phyloP scores from a whole-genome alignment of 169 alveolate species.

The Miamiensis avidus region DNA sequence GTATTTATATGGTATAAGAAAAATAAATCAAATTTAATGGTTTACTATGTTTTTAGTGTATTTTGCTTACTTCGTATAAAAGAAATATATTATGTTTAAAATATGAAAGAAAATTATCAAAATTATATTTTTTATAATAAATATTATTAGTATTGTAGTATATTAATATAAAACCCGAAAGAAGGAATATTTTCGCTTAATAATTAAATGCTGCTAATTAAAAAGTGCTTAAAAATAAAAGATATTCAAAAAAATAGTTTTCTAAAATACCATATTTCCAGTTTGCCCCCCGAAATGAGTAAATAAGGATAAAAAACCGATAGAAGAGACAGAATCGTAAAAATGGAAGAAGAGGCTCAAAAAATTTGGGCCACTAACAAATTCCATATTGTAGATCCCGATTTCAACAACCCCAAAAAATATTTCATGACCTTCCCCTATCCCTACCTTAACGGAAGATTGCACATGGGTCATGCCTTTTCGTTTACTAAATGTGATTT shows the following conservation, averaged over 20 bases:
- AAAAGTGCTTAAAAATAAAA: too few species aligned
- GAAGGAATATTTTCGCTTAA: background rate
- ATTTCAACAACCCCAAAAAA: constrained; percentile 59
- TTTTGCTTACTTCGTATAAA: too few species aligned
- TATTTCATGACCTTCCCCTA: constrained; percentile 97
- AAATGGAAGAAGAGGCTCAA: background rate
- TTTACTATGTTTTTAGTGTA: too few species aligned
- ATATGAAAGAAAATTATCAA: too few species aligned
- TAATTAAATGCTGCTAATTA: background rate
- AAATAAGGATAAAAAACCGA: background rate
- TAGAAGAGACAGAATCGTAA: background rate
- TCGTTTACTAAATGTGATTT: constrained; percentile 97
- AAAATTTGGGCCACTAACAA: background rate
- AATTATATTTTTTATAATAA: too few species aligned
- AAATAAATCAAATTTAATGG: too few species aligned
- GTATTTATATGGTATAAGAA: too few species aligned
- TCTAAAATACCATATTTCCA: background rate
- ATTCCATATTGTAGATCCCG: background rate
- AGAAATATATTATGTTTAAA: too few species aligned
- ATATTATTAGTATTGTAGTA: background rate
- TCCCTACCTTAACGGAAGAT: constrained; percentile 99
- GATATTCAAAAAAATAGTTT: background rate
- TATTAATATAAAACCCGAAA: background rate
- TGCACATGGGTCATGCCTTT: constrained; percentile 99
- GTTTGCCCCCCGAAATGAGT: background rate